phyloP scores from a whole-genome alignment of 2,329 filamentous ascomycete genomes.

The Thyridium curvatum region DNA sequence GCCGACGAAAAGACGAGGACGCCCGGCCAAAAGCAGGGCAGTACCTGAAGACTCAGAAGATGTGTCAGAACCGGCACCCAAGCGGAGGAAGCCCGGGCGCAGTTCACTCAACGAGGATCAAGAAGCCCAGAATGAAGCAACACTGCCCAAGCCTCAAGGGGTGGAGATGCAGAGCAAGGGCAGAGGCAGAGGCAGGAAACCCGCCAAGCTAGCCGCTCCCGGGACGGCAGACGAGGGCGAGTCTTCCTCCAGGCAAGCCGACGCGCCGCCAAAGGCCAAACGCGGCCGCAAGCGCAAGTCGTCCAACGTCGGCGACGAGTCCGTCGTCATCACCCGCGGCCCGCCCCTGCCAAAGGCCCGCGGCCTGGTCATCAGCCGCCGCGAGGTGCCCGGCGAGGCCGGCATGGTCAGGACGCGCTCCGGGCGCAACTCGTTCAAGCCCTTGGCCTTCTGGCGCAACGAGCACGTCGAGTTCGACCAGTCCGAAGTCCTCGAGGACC shows the following conservation, averaged over 20 bases:
- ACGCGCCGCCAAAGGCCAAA: constrained; percentile 9
- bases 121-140: constrained; percentile 11
- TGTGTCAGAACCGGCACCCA: constrained; percentile 14
- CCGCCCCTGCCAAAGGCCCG: constrained; percentile 50
- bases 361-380: constrained; percentile 46
- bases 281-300: constrained; percentile 28
- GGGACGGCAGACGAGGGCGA: constrained; percentile 3
- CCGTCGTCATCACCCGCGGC: constrained; percentile 42
- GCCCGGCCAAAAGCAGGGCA: constrained; percentile 13
- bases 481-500: constrained; percentile 44
- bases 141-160: constrained; percentile 13
- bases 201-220: constrained; percentile 2
- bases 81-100: constrained; percentile 13
- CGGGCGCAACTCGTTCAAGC: constrained; percentile 71
- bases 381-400: constrained; percentile 29
- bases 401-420: constrained; percentile 60
- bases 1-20: constrained; percentile 12
- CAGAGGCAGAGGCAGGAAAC: constrained; percentile 5
- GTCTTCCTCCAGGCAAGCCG: constrained; percentile 12
- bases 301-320: constrained; percentile 36
- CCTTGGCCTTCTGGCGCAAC: constrained; percentile 80
- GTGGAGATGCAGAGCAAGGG: constrained; percentile 7
- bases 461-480: constrained; percentile 69
- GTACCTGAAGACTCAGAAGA: constrained; percentile 3
- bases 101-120: constrained; percentile 18